These are phyloP conservation scores for Oryza meridionalis DNA, from an alignment of 176 grass and related monocot genomes.

Conservation along the genomic window DNA sequence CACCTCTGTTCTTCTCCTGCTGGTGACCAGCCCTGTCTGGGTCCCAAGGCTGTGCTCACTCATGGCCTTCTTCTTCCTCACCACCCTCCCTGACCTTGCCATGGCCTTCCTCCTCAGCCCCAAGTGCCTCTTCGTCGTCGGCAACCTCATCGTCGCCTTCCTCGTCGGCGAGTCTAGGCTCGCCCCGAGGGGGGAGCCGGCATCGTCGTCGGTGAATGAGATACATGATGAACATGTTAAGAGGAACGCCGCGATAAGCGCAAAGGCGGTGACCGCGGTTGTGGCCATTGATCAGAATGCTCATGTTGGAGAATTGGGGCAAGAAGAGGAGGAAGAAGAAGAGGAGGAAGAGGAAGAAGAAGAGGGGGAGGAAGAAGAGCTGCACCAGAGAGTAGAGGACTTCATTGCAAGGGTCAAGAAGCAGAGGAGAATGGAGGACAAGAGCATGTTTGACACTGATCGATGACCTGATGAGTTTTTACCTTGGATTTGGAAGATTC, in stretches of 20 bases:
- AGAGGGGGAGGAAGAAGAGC: conserved; percentile 53
- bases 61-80: conserved; percentile 54
- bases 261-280: background rate
- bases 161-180: conserved; percentile 82
- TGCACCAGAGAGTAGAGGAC: conserved; percentile 87
- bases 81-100: conserved; percentile 54
- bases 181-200: conserved; percentile 1
- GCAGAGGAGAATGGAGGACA: conserved; percentile 81
- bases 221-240: conserved; percentile 61
- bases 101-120: conserved; percentile 59
- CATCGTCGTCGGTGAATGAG: conserved; percentile 31
- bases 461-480: conserved; percentile 15
- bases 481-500: background rate
- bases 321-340: conserved; percentile 16
- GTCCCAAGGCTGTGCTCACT: conserved; percentile 49
- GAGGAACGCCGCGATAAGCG: conserved; percentile 18
- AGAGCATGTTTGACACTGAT: conserved; percentile 58
- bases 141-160: conserved; percentile 86
- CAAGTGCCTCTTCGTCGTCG: conserved; percentile 80
- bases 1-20: conserved; percentile 53
- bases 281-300: conserved; percentile 20
- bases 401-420: conserved; percentile 92
- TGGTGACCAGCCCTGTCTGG: conserved; percentile 75
- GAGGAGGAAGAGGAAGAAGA: conserved; percentile 25
- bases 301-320: conserved; percentile 23